Base-by-base conservation (phyloP, 768 basidiomycete species). In the Boletus pseudo-olivaceus region DNA sequence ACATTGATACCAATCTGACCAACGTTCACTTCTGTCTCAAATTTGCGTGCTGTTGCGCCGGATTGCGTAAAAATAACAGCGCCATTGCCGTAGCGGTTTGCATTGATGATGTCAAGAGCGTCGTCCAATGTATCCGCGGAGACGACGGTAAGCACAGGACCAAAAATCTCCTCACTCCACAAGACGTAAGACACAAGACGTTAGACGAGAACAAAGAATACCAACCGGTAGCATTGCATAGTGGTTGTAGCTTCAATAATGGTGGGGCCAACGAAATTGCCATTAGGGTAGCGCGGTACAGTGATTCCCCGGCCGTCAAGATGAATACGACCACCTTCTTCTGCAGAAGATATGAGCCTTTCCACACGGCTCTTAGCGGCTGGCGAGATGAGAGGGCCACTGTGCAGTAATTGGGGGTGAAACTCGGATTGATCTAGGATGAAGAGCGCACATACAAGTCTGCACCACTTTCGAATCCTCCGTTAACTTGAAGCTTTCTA, bases 31-130 rank as follows among this genome's bases (percentile, higher is more conserved):
- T 85, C 80, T 12, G 76, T 77, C 73, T 98, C 96, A 58, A 97
- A 99, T 71, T 89, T 91, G 52, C 96, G 84, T 17, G 94, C 96
- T 7, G 93, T 93, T 33, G 96, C 91, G 15, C 96, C 97, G 14
- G 88, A 91, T 73, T 97, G 92, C 20, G 96, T 99, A 70, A 98
- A 98, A 67, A 97, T 92, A 20, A 93, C 90, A 30, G 94, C 84
- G 30, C 96, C 96, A 62, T 98, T 98, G 8, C 96, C 90, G 68
- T 97, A 98, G 59, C 72, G 78, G 74, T 97, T 98, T 56, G 77
- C 73, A 74, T 98, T 98, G 72, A 98, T 86, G 56, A 96, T 84
- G 40, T 83, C 82, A 55, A 98, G 79, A 12, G 93, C 95, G 55
- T 96, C 92, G 57, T 98, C 94, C 40, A 98, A 75, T 0, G 86